A percentile compares a stretch with the other conserved stretches of the same genome.
Evolutionary conservation across 306 rosid species (phyloP).

Genomic region (Luffa acutangula): DNA sequence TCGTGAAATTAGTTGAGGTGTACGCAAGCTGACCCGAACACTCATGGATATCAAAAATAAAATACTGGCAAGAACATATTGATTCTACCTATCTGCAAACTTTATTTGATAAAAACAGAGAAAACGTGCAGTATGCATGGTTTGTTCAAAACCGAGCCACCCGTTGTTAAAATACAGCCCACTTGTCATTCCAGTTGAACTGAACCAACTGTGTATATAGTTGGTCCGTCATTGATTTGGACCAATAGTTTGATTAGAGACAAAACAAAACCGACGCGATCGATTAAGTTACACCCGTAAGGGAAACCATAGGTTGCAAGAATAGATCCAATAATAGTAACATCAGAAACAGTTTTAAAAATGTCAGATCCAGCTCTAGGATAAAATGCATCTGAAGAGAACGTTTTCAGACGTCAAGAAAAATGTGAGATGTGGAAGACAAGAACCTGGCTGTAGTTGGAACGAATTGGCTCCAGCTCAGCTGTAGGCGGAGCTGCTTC

Average conservation of each 20-base stretch:
- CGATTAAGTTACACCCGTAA: neutral
- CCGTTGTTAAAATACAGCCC: neutral
- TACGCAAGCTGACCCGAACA: too few species aligned
- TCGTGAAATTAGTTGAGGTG: too few species aligned
- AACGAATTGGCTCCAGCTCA: slow-evolving; percentile 91
- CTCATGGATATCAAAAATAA: neutral
- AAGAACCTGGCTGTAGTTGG: slow-evolving; percentile 78
- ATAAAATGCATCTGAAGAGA: neutral
- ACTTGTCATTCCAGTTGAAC: neutral
- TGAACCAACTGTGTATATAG: neutral
- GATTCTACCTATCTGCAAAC: neutral
- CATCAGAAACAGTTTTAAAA: neutral
- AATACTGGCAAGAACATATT: neutral
- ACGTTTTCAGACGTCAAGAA: neutral
- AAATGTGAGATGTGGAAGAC: neutral
- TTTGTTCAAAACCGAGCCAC: neutral
- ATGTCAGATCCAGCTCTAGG: neutral
- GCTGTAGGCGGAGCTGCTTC: slow-evolving; percentile 99
- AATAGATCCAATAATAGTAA: neutral
- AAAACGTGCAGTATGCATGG: neutral
- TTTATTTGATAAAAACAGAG: neutral
- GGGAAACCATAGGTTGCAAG: neutral
- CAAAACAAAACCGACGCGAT: neutral
- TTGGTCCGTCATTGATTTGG: neutral
- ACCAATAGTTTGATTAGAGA: neutral